These are phyloP conservation scores for Powellomyces hirtus DNA, from an alignment of 192 early-diverging fungal genomes.

Conservation along the genomic window DNA sequence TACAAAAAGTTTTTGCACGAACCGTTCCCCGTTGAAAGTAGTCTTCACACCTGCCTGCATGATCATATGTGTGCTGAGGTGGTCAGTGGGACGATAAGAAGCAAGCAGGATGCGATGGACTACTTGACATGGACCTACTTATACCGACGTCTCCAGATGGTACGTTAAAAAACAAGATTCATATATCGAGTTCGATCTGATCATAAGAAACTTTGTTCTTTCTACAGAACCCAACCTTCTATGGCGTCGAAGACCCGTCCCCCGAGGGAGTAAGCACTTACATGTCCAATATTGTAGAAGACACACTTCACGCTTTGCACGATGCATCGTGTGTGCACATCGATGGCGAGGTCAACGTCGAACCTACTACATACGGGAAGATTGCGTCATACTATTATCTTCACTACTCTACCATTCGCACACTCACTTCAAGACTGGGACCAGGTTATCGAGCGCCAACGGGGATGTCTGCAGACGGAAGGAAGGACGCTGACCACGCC, in stretches of 20 bases:
- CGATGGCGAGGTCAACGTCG: slow-evolving; percentile 62
- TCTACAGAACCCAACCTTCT: slow-evolving; percentile 89
- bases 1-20: slow-evolving; percentile 98
- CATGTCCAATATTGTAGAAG: slow-evolving; percentile 78
- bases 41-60: slow-evolving; percentile 55
- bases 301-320: slow-evolving; percentile 66
- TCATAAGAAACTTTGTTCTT: not conserved
- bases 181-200: not conserved
- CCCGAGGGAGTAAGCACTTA: slow-evolving; percentile 67
- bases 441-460: slow-evolving; percentile 39
- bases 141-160: slow-evolving; percentile 80
- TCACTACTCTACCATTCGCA: slow-evolving; percentile 72
- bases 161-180: slow-evolving; percentile 17
- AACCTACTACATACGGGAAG: slow-evolving; percentile 71
- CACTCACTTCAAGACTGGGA: slow-evolving; percentile 60
- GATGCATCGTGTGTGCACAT: slow-evolving; percentile 72
- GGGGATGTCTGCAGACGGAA: not conserved
- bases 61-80: slow-evolving; percentile 97
- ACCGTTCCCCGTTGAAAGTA: slow-evolving; percentile 66
- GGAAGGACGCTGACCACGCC: slow-evolving; percentile 23
- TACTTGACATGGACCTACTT: slow-evolving; percentile 97
- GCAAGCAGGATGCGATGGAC: slow-evolving; percentile 91
- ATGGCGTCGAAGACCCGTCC: slow-evolving; percentile 77
- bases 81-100: slow-evolving; percentile 78
- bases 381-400: slow-evolving; percentile 95